These are phyloP conservation scores for Colletotrichum paranaense DNA, from an alignment of 2,329 filamentous ascomycete species.

Conservation along the genomic window DNA sequence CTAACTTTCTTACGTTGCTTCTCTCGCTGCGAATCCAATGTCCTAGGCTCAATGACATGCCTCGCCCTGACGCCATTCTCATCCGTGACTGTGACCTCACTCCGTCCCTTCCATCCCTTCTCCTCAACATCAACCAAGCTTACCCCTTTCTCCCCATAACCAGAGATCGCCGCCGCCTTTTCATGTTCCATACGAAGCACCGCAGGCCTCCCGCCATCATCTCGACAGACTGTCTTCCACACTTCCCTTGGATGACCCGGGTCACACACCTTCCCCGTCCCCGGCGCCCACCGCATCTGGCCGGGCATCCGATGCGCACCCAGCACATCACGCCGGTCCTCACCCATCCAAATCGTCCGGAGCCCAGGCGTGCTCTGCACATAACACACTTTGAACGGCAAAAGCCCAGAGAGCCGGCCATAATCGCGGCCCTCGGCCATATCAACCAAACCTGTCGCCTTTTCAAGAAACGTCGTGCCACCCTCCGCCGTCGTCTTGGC, in stretches of 20 bases:
- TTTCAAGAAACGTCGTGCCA: constrained; percentile 1
- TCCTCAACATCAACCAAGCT: constrained; percentile 30
- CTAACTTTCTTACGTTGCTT: neutral
- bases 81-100: constrained; percentile 25
- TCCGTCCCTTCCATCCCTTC: constrained; percentile 29
- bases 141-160: neutral
- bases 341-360: constrained; percentile 51
- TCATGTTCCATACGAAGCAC: constrained; percentile 32
- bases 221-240: constrained; percentile 4
- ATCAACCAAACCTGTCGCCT: constrained; percentile 4
- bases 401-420: constrained; percentile 52
- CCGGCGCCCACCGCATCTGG: constrained; percentile 40
- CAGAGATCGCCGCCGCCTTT: neutral
- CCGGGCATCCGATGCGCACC: constrained; percentile 53
- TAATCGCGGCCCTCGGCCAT: constrained; percentile 31
- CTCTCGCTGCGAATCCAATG: neutral
- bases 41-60: constrained; percentile 27
- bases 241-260: constrained; percentile 13
- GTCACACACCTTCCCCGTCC: constrained; percentile 26
- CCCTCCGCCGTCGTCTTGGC: constrained; percentile 8
- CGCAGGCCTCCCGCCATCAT: constrained; percentile 15
- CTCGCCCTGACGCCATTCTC: constrained; percentile 2
- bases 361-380: constrained; percentile 51
- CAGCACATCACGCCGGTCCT: constrained; percentile 56
- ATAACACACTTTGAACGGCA: constrained; percentile 57